A percentile compares a stretch with the other conserved stretches of the same genome.
Conservation (phyloP, 139 green algal species). For the Auxenochlorella pyrenoidosa region DNA sequence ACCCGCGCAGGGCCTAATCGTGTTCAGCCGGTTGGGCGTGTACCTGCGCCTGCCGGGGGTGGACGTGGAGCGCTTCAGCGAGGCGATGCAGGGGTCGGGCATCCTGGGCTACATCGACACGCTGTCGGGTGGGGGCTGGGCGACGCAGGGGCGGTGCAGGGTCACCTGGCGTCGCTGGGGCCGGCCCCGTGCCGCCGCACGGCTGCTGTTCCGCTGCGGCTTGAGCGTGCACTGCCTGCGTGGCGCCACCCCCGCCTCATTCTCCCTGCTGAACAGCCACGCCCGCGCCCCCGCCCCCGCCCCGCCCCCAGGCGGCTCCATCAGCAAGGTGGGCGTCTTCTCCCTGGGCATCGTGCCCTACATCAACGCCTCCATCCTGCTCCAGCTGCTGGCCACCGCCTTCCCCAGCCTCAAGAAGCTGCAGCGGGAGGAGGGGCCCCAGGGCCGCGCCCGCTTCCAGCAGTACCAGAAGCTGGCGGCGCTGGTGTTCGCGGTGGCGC, state of each 20-base stretch:
- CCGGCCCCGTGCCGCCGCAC: no score
- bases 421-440: slow-evolving; percentile 95
- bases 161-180: no score
- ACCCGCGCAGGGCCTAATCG: slow-evolving; percentile 78
- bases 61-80: slow-evolving; percentile 86
- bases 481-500: slow-evolving; percentile 89
- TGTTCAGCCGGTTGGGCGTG: slow-evolving; percentile 90
- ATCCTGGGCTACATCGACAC: slow-evolving; percentile 96
- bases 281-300: neutral
- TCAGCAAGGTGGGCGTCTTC: slow-evolving; percentile 94
- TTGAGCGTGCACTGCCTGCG: no score
- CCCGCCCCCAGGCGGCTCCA: slow-evolving; percentile 64
- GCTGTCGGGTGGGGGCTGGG: slow-evolving; percentile 60
- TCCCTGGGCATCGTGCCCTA: slow-evolving; percentile 99
- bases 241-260: no score
- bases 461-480: slow-evolving; percentile 92
- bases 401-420: slow-evolving; percentile 95
- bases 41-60: slow-evolving; percentile 95
- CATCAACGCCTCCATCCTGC: slow-evolving; percentile 98
- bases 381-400: slow-evolving; percentile 89
- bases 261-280: neutral
- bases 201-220: no score
- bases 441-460: slow-evolving; percentile 88
- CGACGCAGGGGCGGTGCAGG: neutral
- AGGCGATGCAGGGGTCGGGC: slow-evolving; percentile 72